Conservation (phyloP, 2,329 filamentous ascomycete species). For the Colletotrichum somersetense region DNA sequence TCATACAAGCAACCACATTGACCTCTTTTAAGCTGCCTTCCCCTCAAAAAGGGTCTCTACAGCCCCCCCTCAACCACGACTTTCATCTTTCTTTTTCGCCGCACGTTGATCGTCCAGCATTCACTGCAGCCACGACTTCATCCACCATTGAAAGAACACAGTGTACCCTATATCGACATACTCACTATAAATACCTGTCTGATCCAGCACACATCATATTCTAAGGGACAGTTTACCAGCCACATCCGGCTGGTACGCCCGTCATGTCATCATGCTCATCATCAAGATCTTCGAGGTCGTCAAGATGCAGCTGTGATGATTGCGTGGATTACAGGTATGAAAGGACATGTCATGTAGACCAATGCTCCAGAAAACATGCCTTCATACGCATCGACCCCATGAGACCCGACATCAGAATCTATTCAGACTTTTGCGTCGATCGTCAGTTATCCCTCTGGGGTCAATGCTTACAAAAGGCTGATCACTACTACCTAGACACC, state of each 20-base stretch:
- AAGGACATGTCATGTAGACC: conserved; percentile 27
- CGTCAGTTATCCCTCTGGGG: not conserved
- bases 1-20: conserved; percentile 30
- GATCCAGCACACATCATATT: not conserved
- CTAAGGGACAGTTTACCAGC: not conserved
- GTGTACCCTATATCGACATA: not conserved
- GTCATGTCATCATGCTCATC: not conserved
- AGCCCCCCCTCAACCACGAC: not conserved
- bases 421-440: conserved; percentile 38
- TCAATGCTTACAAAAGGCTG: not conserved
- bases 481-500: conserved; percentile 10
- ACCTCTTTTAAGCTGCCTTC: conserved; percentile 10
- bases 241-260: not conserved
- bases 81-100: conserved; percentile 4
- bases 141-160: not conserved
- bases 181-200: not conserved
- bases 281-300: conserved; percentile 6
- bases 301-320: conserved; percentile 4
- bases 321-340: conserved; percentile 18
- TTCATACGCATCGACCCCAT: conserved; percentile 26
- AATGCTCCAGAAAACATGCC: conserved; percentile 36
- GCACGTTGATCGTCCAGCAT: not conserved
- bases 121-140: not conserved
- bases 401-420: conserved; percentile 22
- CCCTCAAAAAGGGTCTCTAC: conserved; percentile 18